Conservation (phyloP, 768 basidiomycete species). For the Tylopilus subfusipes region DNA sequence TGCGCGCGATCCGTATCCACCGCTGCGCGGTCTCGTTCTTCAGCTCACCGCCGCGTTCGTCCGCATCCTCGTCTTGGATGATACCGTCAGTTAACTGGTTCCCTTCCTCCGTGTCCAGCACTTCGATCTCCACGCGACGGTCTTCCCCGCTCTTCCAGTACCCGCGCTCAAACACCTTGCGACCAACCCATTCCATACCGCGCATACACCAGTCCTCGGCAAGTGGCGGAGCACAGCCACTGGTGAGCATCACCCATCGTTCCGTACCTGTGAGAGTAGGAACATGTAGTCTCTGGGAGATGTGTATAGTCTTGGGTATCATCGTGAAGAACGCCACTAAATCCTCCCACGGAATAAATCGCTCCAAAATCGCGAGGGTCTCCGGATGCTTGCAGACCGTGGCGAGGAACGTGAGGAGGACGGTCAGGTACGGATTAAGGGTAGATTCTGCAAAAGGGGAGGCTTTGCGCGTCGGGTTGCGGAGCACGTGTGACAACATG, state of each 20-base stretch:
- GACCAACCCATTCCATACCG: slow-evolving; percentile 95
- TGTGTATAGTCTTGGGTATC: slow-evolving; percentile 53
- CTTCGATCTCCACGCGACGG: slow-evolving; percentile 68
- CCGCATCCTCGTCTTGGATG: slow-evolving; percentile 75
- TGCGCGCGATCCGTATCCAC: slow-evolving; percentile 74
- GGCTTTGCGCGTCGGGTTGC: slow-evolving; percentile 55
- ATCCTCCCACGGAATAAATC: slow-evolving; percentile 80
- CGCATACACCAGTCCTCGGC: slow-evolving; percentile 95
- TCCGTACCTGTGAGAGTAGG: slow-evolving; percentile 37
- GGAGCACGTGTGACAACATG: slow-evolving; percentile 70
- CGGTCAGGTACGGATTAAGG: slow-evolving; percentile 83
- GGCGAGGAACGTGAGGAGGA: slow-evolving; percentile 84
- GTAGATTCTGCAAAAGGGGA: slow-evolving; percentile 52
- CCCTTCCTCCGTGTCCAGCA: slow-evolving; percentile 60
- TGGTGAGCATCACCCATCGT: slow-evolving; percentile 66
- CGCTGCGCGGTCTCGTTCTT: slow-evolving; percentile 48
- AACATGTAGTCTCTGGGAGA: slow-evolving; percentile 40
- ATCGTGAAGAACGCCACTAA: slow-evolving; percentile 62
- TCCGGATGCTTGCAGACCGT: slow-evolving; percentile 66
- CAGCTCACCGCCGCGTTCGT: slow-evolving; percentile 27
- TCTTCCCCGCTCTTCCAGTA: slow-evolving; percentile 87
- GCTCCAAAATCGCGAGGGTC: slow-evolving; percentile 63
- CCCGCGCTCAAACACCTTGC: slow-evolving; percentile 86
- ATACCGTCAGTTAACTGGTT: slow-evolving; percentile 66
- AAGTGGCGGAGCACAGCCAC: slow-evolving; percentile 65